phyloP scores from a whole-genome alignment of 257 asterid genomes.

The Marsdenia floribunda region DNA sequence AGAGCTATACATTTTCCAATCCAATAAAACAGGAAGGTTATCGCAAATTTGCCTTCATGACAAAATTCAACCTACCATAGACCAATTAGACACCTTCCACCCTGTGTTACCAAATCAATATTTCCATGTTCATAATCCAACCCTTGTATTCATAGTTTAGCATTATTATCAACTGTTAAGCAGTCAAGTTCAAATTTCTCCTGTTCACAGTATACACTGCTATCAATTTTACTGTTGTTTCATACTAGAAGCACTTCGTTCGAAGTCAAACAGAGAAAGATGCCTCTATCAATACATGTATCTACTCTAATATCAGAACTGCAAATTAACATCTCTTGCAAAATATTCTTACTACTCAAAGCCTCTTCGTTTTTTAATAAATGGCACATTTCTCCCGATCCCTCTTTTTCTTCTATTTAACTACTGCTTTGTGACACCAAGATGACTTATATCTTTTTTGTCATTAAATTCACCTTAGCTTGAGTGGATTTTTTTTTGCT shows the following conservation, averaged over 20 bases:
- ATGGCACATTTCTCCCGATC: background rate
- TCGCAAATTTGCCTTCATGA: background rate
- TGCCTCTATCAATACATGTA: background rate
- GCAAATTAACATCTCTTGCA: background rate
- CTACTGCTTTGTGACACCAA: background rate
- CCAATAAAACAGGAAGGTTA: background rate
- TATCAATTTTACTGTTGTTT: background rate
- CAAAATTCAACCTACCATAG: background rate
- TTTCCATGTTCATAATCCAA: background rate
- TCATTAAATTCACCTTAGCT: no score
- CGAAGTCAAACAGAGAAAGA: no score
- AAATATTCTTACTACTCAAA: no score
- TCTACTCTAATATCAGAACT: background rate
- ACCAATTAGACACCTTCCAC: background rate
- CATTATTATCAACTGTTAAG: background rate
- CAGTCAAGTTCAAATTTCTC: background rate
- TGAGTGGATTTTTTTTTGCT: no score
- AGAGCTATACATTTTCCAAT: background rate
- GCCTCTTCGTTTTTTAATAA: no score
- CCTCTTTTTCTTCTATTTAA: no score
- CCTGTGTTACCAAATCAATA: background rate
- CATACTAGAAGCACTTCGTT: background rate
- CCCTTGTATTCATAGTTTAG: background rate
- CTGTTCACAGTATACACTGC: no score
- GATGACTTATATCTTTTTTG: no score